phyloP scores from a whole-genome alignment of 129 eudicot species.

The Erigeron canadensis region DNA sequence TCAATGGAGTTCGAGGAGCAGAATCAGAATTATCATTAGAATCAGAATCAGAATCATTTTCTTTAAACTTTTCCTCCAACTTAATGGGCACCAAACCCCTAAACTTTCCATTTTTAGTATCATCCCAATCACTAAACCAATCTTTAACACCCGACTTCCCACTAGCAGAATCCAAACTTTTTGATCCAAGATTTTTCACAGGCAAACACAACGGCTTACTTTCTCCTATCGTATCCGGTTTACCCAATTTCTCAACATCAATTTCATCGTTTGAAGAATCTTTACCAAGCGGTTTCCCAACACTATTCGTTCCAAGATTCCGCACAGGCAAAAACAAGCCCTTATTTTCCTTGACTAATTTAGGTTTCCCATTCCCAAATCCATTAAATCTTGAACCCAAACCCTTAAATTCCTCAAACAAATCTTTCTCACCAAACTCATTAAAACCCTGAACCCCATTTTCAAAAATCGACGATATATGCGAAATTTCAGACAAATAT shows the following conservation, averaged over 20 bases:
- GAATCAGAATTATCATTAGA: slow-evolving; percentile 27
- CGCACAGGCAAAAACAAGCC: slow-evolving; percentile 65
- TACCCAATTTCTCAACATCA: slow-evolving; percentile 36
- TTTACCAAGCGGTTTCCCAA: slow-evolving; percentile 20
- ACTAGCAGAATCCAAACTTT: slow-evolving; percentile 33
- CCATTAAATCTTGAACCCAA: slow-evolving; percentile 29
- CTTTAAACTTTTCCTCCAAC: slow-evolving; percentile 61
- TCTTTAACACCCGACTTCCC: slow-evolving; percentile 29
- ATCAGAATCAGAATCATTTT: slow-evolving; percentile 35
- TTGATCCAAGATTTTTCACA: slow-evolving; percentile 58
- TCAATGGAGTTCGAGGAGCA: slow-evolving; percentile 20
- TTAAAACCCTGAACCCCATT: slow-evolving; percentile 48
- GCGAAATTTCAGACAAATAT: slow-evolving; percentile 50
- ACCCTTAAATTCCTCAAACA: slow-evolving; percentile 28
- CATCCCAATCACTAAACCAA: slow-evolving; percentile 23
- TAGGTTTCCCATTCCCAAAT: slow-evolving; percentile 17
- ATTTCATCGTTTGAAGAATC: slow-evolving; percentile 23
- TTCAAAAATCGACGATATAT: slow-evolving; percentile 67
- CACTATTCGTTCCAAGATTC: slow-evolving; percentile 56
- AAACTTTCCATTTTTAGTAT: slow-evolving; percentile 25
- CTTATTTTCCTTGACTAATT: slow-evolving; percentile 30
- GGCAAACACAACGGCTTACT: slow-evolving; percentile 58
- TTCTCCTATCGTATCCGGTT: slow-evolving; percentile 16
- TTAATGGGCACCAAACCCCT: slow-evolving; percentile 60
- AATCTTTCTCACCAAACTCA: slow-evolving; percentile 47